Conservation (phyloP, 371 early-diverging fungal genomes). For the Parasitella parasitica region DNA sequence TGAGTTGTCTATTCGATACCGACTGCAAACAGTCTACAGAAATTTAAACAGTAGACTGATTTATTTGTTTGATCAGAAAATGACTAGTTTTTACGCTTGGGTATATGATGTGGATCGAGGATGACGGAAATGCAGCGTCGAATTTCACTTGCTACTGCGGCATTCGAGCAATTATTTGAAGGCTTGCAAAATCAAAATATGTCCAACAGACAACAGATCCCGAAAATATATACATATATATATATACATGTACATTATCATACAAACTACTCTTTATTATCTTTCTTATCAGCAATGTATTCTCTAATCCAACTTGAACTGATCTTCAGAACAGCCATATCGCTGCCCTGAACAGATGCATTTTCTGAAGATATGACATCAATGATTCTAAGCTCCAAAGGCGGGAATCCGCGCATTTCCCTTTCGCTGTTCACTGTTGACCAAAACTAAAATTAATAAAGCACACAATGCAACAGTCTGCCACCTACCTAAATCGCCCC, state of each 20-base stretch:
- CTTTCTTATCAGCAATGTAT: conserved; percentile 29
- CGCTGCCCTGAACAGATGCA: conserved; percentile 30
- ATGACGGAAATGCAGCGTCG: no score
- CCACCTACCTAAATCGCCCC: conserved; percentile 71
- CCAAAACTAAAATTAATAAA: not conserved
- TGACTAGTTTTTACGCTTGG: conserved; percentile 46
- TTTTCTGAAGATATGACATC: conserved; percentile 67
- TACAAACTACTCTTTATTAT: not conserved
- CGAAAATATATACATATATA: not conserved
- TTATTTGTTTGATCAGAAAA: conserved; percentile 45
- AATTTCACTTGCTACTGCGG: no score
- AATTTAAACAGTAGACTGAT: conserved; percentile 44
- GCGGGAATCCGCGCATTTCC: conserved; percentile 42
- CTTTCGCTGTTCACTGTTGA: conserved; percentile 64
- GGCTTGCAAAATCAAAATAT: not conserved
- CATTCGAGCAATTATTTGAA: no score
- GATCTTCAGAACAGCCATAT: conserved; percentile 60
- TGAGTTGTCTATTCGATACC: conserved; percentile 46
- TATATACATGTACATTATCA: not conserved
- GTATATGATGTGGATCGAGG: conserved; percentile 51
- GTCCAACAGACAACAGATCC: not conserved
- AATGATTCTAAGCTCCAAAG: conserved; percentile 72
- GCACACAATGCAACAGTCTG: no score
- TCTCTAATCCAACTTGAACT: conserved; percentile 71
- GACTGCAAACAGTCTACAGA: conserved; percentile 52